Evolutionary conservation across 208 protist genomes (phyloP), one percentile per base, ranked within the genome.

Genomic region (Crithidia brevicula): DNA sequence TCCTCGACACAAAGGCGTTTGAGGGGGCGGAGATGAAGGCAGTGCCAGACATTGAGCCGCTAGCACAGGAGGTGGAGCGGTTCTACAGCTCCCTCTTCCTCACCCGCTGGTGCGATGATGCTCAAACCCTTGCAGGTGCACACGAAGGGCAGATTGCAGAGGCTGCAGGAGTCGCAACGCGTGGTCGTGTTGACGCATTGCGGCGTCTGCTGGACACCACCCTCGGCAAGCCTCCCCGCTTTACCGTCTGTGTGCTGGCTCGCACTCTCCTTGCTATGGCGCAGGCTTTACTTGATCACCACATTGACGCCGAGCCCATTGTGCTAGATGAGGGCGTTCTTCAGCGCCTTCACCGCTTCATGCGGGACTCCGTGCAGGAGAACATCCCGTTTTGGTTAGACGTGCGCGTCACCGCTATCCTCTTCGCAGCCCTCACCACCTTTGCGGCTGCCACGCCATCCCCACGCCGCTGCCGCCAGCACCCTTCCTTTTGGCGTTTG

Each of bases 381-480:
- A 92, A 88, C 73, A 76, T 88, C n/a, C 81, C 86, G 13, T 92
- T 85, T 47, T 96, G 92, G 88, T 77, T 96, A 25, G 85, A 93
- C 57, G 86, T 92, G 23, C 89, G 92, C 43, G 59, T 93, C 23
- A 88, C 80, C 22, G 83, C 78, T 1, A 82, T 95, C 30, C 31
- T 83, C 36, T 92, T 95, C 59, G 72, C 73, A 15, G 61, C 79
- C 4, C 73, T 96, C 56, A 66, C 91, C 18, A 78, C 85, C 43
- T 81, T 95, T 40, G 82, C 78, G 13, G 76, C 76, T 4, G 73
- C 92, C 20, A 67, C 89, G 34, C 70, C 83, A 3, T 31, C 49
- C 5, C 43, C 52, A 22, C 62, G 46, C 25, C 66, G 57, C 31
- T 73, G 65, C 36, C 64, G 72, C 9, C 45, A 50, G 33, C 40